Percentiles rank a stretch among this genome's conserved stretches.
These are phyloP conservation scores for Ceratocystis alfenasii DNA, from an alignment of 2,329 filamentous ascomycete species.

Conservation along the genomic window DNA sequence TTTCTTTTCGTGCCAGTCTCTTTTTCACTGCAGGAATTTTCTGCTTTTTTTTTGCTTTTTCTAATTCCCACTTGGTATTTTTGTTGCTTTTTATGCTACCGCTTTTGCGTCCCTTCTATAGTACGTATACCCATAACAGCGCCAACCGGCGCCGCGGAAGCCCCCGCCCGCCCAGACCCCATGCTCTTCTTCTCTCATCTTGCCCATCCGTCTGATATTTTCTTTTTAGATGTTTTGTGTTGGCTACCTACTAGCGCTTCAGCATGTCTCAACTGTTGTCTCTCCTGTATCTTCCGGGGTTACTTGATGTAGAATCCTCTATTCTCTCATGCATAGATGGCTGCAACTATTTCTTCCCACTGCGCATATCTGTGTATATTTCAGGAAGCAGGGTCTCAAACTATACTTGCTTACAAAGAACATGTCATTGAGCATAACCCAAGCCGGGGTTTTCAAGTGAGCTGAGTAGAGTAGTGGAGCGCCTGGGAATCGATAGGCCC, in stretches of 20 bases:
- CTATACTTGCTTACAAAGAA: too few relatives aligned
- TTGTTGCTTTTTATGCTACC: not conserved
- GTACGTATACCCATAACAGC: not conserved
- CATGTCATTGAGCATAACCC: too few relatives aligned
- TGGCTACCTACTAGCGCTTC: not conserved
- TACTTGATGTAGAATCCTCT: not conserved
- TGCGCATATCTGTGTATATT: too few relatives aligned
- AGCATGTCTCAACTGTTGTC: not conserved
- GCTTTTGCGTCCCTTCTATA: not conserved
- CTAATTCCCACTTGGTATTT: too few relatives aligned
- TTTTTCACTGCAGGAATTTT: not conserved
- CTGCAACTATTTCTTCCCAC: too few relatives aligned
- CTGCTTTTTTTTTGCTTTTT: not conserved
- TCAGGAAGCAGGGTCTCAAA: too few relatives aligned
- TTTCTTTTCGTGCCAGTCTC: not conserved
- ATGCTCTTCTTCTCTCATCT: not conserved
- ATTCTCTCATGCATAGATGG: too few relatives aligned
- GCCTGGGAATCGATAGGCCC: not conserved
- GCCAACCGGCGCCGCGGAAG: too few relatives aligned
- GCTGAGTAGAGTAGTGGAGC: not conserved
- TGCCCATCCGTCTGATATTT: slow-evolving; percentile 1
- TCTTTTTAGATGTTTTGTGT: not conserved
- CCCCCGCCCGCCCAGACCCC: not conserved
- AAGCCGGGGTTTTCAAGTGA: too few relatives aligned
- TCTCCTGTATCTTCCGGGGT: not conserved